Evolutionary conservation across 2,329 filamentous ascomycete genomes (phyloP).

Genomic region (Pseudocercospora fijiensis): DNA sequence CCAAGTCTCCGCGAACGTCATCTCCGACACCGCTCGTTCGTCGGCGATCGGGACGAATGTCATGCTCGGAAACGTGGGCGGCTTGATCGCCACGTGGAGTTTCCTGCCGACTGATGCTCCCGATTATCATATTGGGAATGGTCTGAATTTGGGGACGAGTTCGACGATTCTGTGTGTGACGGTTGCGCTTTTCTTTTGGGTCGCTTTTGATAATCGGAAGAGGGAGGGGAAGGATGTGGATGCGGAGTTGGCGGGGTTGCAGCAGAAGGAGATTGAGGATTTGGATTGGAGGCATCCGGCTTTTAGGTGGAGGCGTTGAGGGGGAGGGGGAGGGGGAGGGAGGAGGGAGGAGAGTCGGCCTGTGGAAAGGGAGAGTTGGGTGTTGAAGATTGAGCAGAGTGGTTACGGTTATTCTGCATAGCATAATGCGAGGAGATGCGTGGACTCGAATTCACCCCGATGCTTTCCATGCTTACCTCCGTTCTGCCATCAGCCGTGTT

Average conservation of each 20-base stretch:
- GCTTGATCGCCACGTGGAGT: conserved; percentile 34
- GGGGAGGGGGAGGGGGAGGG: no score
- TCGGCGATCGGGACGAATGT: conserved; percentile 66
- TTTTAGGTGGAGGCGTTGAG: conserved; percentile 58
- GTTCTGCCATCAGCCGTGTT: no score
- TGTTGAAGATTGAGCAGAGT: no score
- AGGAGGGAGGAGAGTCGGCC: no score
- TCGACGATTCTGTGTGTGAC: conserved; percentile 56
- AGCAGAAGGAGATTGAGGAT: conserved; percentile 55
- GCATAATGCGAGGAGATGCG: no score
- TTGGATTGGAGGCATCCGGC: conserved; percentile 66
- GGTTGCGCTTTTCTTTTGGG: conserved; percentile 57
- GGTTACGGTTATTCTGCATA: no score
- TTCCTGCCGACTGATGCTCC: conserved; percentile 61
- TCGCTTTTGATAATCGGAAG: conserved; percentile 61
- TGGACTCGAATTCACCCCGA: no score
- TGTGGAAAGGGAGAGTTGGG: no score
- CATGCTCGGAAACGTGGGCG: conserved; percentile 73
- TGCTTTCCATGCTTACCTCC: no score
- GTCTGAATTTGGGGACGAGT: conserved; percentile 65
- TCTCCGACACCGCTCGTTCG: conserved; percentile 67
- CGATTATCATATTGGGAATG: conserved; percentile 69
- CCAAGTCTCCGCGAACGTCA: conserved; percentile 67
- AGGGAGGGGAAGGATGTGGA: conserved; percentile 57
- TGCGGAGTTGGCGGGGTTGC: conserved; percentile 55